Base-by-base conservation (phyloP, 768 basidiomycete genomes). In the button mushroom (Agaricus bisporus) region DNA sequence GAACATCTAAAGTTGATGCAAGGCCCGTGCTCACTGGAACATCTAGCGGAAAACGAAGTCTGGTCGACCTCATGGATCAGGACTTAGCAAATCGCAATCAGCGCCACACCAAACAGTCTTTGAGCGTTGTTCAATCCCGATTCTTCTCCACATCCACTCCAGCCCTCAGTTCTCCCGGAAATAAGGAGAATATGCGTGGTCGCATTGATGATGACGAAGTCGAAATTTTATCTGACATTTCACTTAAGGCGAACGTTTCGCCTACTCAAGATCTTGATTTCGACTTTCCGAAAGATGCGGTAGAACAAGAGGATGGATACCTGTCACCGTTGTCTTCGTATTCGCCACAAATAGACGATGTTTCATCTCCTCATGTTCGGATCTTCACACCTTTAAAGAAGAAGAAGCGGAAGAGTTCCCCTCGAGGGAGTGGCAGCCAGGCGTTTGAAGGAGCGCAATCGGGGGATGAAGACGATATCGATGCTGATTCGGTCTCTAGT, bases 301-400 rank as follows among this genome's bases (percentile, higher is more conserved):
- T 88, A 14, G 73, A 75, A 61, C 89, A 89, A 68, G 90, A 91
- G 63, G 88, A 88, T 56, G 89, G 90, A 14, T 92, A 91, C 66
- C 73, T 87, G 49, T 89, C 89, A n/a, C 88, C 88, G 14, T 69
- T 79, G 8, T 69, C 78, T 44, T 81, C 81, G 20, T 71, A 75
- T 58, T 75, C 74, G 47, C 72, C 72, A 56, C 83, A 83, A 36
- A 76, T 76, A 22, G 80, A 86, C 54, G 82, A 83, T 8, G 60
- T 90, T 26, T 88, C 86, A 44, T 89, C 88, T 10, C 87, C 88
- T 20, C 56, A 72, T 38, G 71, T 70, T 29, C 70, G 64, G 14
- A 54, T 54, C 22, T 58, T 54, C 17, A 54, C 57, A 14, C 55
- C 60, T 12, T 36, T 49, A 38, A 57, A 37, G 35, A 62, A 56